These are phyloP conservation scores for Cicer chorassanicum DNA, from an alignment of 306 rosid genomes.

Conservation along the genomic window DNA sequence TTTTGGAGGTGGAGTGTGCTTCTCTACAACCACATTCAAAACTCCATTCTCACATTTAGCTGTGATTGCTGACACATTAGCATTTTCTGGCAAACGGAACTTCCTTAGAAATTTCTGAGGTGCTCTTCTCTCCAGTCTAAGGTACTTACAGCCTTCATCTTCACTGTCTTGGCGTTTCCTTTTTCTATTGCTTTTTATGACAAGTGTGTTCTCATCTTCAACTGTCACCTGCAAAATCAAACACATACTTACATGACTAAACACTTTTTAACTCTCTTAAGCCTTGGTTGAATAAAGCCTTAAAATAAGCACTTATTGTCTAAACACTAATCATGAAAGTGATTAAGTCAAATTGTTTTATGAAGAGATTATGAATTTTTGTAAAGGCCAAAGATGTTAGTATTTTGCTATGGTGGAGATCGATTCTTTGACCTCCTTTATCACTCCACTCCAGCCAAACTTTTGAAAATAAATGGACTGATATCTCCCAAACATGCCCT, in stretches of 20 bases:
- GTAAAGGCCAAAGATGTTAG: too few species aligned
- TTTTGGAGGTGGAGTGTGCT: constrained; percentile 66
- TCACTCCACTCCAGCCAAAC: too few species aligned
- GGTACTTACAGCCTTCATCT: constrained; percentile 75
- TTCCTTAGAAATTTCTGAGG: constrained; percentile 53
- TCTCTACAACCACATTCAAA: constrained; percentile 62
- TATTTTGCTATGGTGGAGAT: too few species aligned
- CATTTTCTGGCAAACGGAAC: constrained; percentile 63
- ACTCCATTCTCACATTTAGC: constrained; percentile 77
- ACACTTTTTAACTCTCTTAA: too few species aligned
- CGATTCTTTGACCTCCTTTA: too few species aligned
- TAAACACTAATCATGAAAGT: too few species aligned
- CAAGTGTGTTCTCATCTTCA: constrained; percentile 63
- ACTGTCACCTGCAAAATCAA: constrained; percentile 48
- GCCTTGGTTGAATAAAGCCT: too few species aligned
- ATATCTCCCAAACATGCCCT: too few species aligned
- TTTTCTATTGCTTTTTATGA: constrained; percentile 61
- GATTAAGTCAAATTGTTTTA: too few species aligned
- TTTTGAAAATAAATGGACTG: too few species aligned
- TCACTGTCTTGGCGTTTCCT: constrained; percentile 65
- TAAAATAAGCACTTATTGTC: too few species aligned
- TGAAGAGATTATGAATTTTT: too few species aligned
- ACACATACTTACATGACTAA: neutral
- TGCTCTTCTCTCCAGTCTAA: constrained; percentile 61
- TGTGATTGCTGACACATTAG: constrained; percentile 54